A percentile compares a stretch with the other conserved stretches of the same genome.
phyloP scores from a whole-genome alignment of 305 asterid genomes.

The Solanum hybrid region DNA sequence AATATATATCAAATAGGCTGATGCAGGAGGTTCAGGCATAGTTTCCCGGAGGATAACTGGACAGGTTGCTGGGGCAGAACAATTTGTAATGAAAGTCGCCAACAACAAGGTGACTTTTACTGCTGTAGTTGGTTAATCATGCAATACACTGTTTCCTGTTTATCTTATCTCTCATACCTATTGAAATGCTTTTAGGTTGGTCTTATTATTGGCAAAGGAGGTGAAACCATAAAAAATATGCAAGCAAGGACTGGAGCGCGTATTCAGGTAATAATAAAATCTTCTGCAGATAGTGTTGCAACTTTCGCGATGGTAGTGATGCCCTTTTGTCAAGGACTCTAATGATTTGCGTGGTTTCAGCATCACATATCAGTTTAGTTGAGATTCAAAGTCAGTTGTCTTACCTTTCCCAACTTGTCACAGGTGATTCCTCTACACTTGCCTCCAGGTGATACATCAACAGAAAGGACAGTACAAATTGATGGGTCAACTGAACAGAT shows the following conservation, averaged over 20 bases:
- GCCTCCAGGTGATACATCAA: conserved; percentile 91
- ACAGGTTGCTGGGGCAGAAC: conserved; percentile 64
- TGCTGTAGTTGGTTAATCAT: background rate
- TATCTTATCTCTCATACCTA: background rate
- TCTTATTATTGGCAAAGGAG: conserved; percentile 96
- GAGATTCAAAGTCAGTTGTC: background rate
- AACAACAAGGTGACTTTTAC: conserved; percentile 24
- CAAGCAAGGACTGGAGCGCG: conserved; percentile 88
- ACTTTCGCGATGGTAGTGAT: background rate
- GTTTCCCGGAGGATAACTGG: conserved; percentile 56
- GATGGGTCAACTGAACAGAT: conserved; percentile 85
- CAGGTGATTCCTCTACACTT: conserved; percentile 91
- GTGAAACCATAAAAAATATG: conserved; percentile 93
- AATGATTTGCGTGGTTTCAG: background rate
- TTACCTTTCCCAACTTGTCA: conserved; percentile 2
- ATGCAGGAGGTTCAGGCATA: conserved; percentile 71
- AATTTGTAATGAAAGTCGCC: conserved; percentile 51
- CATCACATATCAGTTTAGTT: background rate
- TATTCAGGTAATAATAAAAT: conserved; percentile 47
- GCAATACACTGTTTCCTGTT: background rate
- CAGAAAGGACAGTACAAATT: conserved; percentile 80
- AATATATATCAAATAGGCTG: conserved; percentile 13
- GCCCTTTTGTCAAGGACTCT: background rate
- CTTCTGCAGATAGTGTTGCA: background rate
- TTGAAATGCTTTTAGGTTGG: conserved; percentile 48